Evolutionary conservation across 23 red algal species (phyloP), one percentile per base, ranked within the genome.

Genomic region (Agarophyton chilense): DNA sequence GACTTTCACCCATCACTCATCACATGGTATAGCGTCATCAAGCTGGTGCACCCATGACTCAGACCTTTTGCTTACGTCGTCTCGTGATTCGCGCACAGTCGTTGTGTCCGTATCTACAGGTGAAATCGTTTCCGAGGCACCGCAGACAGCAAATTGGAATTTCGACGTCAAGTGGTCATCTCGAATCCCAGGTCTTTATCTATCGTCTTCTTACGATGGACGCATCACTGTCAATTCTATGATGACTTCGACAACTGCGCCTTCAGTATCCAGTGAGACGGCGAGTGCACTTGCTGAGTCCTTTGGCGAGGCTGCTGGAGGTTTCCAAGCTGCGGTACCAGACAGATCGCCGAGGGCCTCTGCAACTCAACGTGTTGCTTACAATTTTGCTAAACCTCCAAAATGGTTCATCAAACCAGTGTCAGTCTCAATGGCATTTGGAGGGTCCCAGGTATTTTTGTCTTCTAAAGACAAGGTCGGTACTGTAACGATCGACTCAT

Each of bases 1-100:
- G 52, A 55, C 91, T 24, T 84, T 92, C 47, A 44, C 83, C 39
- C 89, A 94, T 46, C 86, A 94, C 49, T 50, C 42, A 16, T 46
- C 81, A 18, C 73, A 73, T 49, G 96, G 96, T 7, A 56, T 98
- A 35, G 55, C 65, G n/a, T 82, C 92, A 0, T 64, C 86, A 10
- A 88, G 82, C 36, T 98, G 96, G 96, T 93, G 96, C 85, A 77
- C 87, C 17, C 96, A 98, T 39, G 96, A 98, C 64, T 45, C 87
- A 3, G 93, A 84, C 44, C 51, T 98, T 28, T 28, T 98, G 50
- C 66, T 98, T 40, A 94, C 92, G 1, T 70, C 92, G 13, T 87
- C 81, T 10, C 78, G 85, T 19, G 92, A 98, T 73, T 90, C 92
- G 19, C 66, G 81, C 25, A 92, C 90, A 55, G 64, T 96, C 51